Base-by-base conservation (phyloP, 805 yeast species). In the Nadsonia fulvescens region DNA sequence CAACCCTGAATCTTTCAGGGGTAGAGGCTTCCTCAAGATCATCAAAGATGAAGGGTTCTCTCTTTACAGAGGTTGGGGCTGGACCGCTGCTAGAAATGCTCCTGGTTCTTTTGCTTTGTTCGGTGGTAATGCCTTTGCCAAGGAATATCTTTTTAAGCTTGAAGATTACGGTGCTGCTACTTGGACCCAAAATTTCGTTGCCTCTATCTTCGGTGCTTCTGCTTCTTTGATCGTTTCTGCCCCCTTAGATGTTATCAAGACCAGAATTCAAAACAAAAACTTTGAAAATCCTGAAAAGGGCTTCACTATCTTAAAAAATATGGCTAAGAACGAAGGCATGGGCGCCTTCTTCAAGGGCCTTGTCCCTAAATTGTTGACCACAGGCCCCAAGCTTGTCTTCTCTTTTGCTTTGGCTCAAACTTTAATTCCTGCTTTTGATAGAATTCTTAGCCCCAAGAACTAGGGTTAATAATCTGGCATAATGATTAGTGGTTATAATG, bases 41-140 rank as follows among this genome's bases (percentile, higher is more conserved):
- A 49, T 89, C 33, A 46, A 61, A 30, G 98, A 89, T 48, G 98
- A 89, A 57, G 96, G 98, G 11, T 63, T 81, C 32, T 81, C 89
- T 13, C 62, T 89, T 40, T 89, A 89, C 60, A 66, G 94, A 50
- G 99, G 99, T 38, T 83, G 95, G 93, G 96, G 95, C 32, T 89
- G 99, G 99, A 89, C 99, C 33, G 92, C 92, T 40, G 99, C 99
- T 22, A 75, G 99, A 67, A 89, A 89, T 51, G 95, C 96, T 2
- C 99, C 99, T 19, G 99, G 99, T 33, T 81, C 94, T 2, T 89
- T 89, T 47, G 93, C 96, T 10, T 61, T 89, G 31, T 89, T 89
- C 41, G 99, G 99, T 40, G 99, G 96, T 56, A 82, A 86, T 47
- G 93, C 99, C 9, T 89, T 89, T 49, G 96, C 98, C 34, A 89